Evolutionary conservation across 2,329 filamentous ascomycete species (phyloP), one percentile per base, ranked within the genome.

Genomic region (Cadophora luteo-olivacea): DNA sequence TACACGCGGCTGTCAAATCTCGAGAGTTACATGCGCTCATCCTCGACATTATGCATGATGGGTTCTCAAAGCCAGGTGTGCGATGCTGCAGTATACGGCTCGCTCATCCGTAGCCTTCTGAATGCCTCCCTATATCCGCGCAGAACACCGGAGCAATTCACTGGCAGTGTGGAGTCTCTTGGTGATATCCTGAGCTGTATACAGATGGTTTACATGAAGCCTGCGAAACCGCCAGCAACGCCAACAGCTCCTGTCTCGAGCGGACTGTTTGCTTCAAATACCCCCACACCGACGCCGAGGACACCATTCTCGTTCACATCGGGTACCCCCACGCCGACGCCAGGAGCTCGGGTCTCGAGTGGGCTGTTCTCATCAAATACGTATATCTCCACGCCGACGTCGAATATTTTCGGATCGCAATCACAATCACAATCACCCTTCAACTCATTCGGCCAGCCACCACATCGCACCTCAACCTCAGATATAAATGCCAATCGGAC

Each of bases 81-180:
- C 22, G 63, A 66, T 61, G 58, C 63, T 22, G 36, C 65, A 25
- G 12, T 65, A 4, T 67, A 66, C 52, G 63, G 68, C 38, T 64
- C 63, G 0, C 22, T 68, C 9, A 22, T 52, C 33, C 51, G 38
- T 25, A 63, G 36, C n/a, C 58, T 70, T 16, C 25, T 38, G 32
- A 16, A 29, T 14, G 14, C 41, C 14, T 22, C 36, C 9, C 25
- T 68, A 0, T 66, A 61, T 22, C 68, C 63, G 14, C 55, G 33
- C 14, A 55, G 22, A 16, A 12, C 55, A 8, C 3, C 25, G 2
- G 14, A 1, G 12, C 2, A 14, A 1, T 19, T 19, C 24, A 62
- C 22, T 8, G 24, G 32, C 3, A 49, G 22, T n/a, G 38, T 62
- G 8, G 29, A 7, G 4, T n/a, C 2, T 19, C 4, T 61, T 61